Base-by-base conservation (phyloP, 192 early-diverging fungal species). In the Backusella psychrophila region DNA sequence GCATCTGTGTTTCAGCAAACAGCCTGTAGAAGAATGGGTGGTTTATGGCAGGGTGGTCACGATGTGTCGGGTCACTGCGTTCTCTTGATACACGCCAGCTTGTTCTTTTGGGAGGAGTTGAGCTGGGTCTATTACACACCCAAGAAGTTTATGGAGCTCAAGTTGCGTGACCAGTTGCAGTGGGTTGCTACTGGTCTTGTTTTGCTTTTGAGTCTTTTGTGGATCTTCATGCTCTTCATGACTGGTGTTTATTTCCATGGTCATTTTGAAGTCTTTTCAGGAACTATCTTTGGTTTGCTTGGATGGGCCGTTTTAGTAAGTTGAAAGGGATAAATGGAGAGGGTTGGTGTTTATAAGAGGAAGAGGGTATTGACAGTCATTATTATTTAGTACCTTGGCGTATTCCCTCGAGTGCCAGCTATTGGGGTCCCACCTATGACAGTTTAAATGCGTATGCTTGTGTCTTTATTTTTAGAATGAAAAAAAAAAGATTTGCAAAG, bases 51-150 rank as follows among this genome's bases (percentile, higher is more conserved):
- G 14, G 91, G 90, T 68, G 96, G 95, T 5, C 89, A 95, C 77
- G 96, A 98, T 87, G 82, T 96, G 23, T 93, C 91, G 0, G 96
- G 96, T 31, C 96, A 98, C 82, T 94, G 94, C 78, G 90, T 98
- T 66, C 78, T 95, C 78, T 79, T 95, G 74, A 86, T 91, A 3
- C 94, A 95, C 81, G 86, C 93, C 67, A 92, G 85, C 23, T 82
- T 95, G 59, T 89, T 94, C 75, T 78, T 94, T 56, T 84, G 82
- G 84, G 92, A 94, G 72, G 93, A 94, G 73, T 76, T 92, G 5
- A 81, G 78, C 0, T 80, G 84, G 53, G 72, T 81, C 23, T 75
- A 85, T 69, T 85, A 83, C 44, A 53, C 14, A 12, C 39, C 53
- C 3, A 67, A 67, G 3, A 31, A 68, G 0, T 63, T 53, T 14